These are phyloP conservation scores for Mortierella claussenii DNA, from an alignment of 192 early-diverging fungal species.

Conservation along the genomic window DNA sequence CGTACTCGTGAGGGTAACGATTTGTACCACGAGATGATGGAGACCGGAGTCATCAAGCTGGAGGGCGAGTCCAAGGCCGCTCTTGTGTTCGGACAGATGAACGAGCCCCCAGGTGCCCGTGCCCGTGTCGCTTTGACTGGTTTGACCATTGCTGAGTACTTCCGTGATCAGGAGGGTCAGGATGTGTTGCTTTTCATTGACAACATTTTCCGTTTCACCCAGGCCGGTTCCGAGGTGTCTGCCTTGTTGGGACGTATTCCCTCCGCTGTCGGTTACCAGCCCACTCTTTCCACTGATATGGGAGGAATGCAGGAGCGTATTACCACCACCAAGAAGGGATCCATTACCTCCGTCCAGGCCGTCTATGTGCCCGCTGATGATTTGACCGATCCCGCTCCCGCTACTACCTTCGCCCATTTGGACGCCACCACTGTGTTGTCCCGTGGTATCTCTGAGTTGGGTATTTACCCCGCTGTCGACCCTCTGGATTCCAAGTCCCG, in stretches of 20 bases:
- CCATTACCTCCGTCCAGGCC: constrained; percentile 98
- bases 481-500: constrained; percentile 98
- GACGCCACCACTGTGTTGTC: constrained; percentile 99
- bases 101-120: constrained; percentile 99
- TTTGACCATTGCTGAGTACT: constrained; percentile 99
- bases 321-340: constrained; percentile 99
- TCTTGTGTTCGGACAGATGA: constrained; percentile 99
- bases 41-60: constrained; percentile 96
- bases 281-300: constrained; percentile 99
- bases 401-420: constrained; percentile 99
- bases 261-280: constrained; percentile 99
- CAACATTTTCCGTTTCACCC: constrained; percentile 99
- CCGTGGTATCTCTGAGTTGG: constrained; percentile 97
- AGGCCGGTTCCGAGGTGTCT: constrained; percentile 99
- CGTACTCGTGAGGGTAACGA: constrained; percentile 99
- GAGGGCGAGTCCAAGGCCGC: constrained; percentile 95
- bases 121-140: constrained; percentile 98
- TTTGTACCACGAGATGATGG: constrained; percentile 99
- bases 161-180: constrained; percentile 99
- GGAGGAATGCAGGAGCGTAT: constrained; percentile 99
- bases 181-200: constrained; percentile 99
- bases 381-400: constrained; percentile 99
- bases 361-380: constrained; percentile 99
- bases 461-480: constrained; percentile 99
- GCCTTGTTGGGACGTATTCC: constrained; percentile 99